A percentile compares a stretch with the other conserved stretches of the same genome.
These are phyloP conservation scores for Durusdinium trenchii DNA, from an alignment of 73 alveolate species.

Conservation along the genomic window DNA sequence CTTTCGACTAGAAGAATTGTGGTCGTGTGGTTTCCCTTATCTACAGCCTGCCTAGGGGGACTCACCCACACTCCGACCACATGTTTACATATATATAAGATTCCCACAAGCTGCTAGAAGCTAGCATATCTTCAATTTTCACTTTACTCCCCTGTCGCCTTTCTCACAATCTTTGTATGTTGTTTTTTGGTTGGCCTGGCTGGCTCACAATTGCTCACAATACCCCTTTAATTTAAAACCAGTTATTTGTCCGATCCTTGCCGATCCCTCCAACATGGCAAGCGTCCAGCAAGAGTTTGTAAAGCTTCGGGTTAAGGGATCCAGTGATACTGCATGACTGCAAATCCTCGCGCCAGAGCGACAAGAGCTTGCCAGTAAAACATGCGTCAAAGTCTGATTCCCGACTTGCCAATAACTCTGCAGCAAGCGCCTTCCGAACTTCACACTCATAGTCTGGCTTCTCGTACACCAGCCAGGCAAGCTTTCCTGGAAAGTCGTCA, in stretches of 20 bases:
- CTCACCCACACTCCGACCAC: no score
- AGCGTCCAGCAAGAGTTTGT: background rate
- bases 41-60: no score
- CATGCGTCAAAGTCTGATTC: background rate
- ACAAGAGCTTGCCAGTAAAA: background rate
- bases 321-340: no score
- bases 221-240: background rate
- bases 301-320: background rate
- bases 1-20: background rate
- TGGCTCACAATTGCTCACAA: no score
- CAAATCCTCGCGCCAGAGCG: background rate
- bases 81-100: no score
- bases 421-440: background rate
- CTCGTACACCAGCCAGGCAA: background rate
- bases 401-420: background rate
- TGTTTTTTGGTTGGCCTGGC: no score
- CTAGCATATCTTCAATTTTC: no score
- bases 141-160: no score
- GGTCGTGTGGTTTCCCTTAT: background rate
- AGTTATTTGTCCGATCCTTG: background rate
- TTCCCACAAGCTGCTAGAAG: no score
- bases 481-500: background rate
- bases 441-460: background rate
- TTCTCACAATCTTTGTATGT: no score
- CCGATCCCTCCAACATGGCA: background rate